These are phyloP conservation scores for Exidia glandulosa DNA, from an alignment of 768 basidiomycete genomes.

Conservation along the genomic window DNA sequence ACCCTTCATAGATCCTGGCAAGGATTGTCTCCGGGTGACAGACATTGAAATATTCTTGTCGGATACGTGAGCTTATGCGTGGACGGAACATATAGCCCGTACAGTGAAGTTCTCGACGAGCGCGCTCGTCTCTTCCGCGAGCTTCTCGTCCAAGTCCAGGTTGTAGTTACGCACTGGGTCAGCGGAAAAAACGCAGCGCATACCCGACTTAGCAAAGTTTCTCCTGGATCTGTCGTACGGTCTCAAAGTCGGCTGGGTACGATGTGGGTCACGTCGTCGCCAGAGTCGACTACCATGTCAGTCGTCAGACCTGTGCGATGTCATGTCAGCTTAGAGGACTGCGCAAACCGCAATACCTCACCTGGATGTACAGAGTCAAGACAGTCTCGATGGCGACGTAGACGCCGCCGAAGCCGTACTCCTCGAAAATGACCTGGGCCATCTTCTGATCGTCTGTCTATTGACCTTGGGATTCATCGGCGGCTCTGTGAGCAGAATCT, in stretches of 20 bases:
- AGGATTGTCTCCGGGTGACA: too few species aligned
- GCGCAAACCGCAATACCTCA: conserved; percentile 26
- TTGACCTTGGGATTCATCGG: conserved; percentile 99
- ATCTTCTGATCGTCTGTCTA: conserved; percentile 82
- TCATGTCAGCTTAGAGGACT: neutral
- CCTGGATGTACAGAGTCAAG: conserved; percentile 95
- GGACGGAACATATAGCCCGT: too few species aligned
- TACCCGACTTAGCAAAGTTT: conserved; percentile 97
- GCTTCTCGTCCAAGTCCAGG: conserved; percentile 81
- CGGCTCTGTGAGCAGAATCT: conserved; percentile 91
- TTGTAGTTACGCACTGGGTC: too few species aligned
- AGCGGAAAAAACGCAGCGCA: too few species aligned
- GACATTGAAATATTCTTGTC: too few species aligned
- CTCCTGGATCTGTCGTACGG: conserved; percentile 97
- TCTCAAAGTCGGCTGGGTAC: conserved; percentile 98
- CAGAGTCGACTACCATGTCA: conserved; percentile 97
- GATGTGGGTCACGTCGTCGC: conserved; percentile 98
- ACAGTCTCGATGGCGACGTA: conserved; percentile 99
- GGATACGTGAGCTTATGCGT: too few species aligned
- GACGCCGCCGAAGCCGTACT: conserved; percentile 93
- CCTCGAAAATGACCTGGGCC: conserved; percentile 99
- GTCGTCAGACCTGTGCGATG: conserved; percentile 72
- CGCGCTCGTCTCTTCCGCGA: conserved; percentile 93
- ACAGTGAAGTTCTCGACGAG: conserved; percentile 95
- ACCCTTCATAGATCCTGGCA: too few species aligned